These are phyloP conservation scores for Phialophora chinensis DNA, from an alignment of 2,329 filamentous ascomycete species.

Conservation along the genomic window DNA sequence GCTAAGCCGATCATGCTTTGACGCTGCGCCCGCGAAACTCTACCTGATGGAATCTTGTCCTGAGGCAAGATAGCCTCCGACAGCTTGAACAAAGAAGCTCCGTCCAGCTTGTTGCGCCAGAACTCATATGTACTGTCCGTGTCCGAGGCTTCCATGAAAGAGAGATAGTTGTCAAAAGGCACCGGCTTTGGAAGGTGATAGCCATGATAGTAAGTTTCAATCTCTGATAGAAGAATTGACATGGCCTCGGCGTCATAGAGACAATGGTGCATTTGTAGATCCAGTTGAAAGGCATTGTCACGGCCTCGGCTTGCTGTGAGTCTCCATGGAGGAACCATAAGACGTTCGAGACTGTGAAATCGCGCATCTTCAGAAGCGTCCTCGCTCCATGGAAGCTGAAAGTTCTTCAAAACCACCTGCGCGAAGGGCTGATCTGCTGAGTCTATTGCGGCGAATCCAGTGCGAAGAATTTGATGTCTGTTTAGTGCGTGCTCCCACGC, in stretches of 20 bases:
- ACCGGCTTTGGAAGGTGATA: slow-evolving; percentile 56
- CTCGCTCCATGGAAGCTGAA: slow-evolving; percentile 52
- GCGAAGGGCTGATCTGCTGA: slow-evolving; percentile 67
- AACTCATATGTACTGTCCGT: slow-evolving; percentile 63
- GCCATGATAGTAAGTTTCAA: slow-evolving; percentile 65
- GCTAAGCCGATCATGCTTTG: slow-evolving; percentile 10
- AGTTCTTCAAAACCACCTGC: slow-evolving; percentile 69
- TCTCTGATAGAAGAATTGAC: slow-evolving; percentile 69
- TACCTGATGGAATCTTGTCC: not conserved
- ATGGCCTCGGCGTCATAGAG: slow-evolving; percentile 87
- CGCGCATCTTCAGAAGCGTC: not conserved
- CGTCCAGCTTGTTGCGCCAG: slow-evolving; percentile 64
- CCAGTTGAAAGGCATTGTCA: slow-evolving; percentile 38
- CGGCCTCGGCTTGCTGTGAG: slow-evolving; percentile 13
- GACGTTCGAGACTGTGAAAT: slow-evolving; percentile 4
- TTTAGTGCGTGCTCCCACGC: slow-evolving; percentile 68
- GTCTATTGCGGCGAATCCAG: slow-evolving; percentile 73
- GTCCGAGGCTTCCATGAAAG: slow-evolving; percentile 59
- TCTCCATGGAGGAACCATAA: slow-evolving; percentile 35
- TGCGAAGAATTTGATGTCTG: slow-evolving; percentile 78
- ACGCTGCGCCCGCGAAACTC: slow-evolving; percentile 3
- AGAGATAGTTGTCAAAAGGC: slow-evolving; percentile 69
- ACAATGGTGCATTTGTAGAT: slow-evolving; percentile 74
- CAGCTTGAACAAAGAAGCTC: slow-evolving; percentile 31
- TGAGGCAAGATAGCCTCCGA: slow-evolving; percentile 19